Evolutionary conservation across 208 protist species (phyloP), one percentile per base, ranked within the genome.

Genomic region (Trichomonas gallinae): DNA sequence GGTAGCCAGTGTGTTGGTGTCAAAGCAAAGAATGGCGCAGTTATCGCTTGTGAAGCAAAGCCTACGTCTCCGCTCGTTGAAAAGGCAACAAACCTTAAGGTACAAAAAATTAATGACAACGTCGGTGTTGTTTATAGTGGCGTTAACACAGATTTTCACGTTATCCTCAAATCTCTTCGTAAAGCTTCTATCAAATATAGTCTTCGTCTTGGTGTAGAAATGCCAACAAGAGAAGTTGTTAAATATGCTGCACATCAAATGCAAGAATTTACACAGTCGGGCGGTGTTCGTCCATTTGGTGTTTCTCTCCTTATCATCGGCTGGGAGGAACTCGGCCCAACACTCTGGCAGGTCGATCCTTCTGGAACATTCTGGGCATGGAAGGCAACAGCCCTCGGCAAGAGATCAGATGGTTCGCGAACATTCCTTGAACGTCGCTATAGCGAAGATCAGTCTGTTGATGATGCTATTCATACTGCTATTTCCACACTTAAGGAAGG

Each of bases 1-100:
- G 97, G 98, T 26, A 98, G 98, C 36, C 99, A 98, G 4, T 98
- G 98, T 13, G 97, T 99, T 44, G 98, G 98, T 49, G 98, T 99
- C 49, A 98, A 98, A 97, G 98, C 98, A 0, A 98, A 97, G 23
- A 99, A 99, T 97, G 99, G 99, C 34, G 99, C 99, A 48, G 99
- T 99, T n/a, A 98, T 99, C 72, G 99, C 99, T 13, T 99, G 99
- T 0, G 99, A 99, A 97, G 99, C 99, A 98, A 99, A 99, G 97
- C 98, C 99, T 10, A 97, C 98, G 10, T 98, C 98, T 10, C 97
- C 98, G 21, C 98, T 99, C 23, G 98, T 99, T 45, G 99, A 99
- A 89, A 15, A 40, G 23, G 40, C 40, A 34, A 89, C 83, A 89
- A 89, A 89, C 44, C 36, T 89, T 17, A 89, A 89, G 44, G 26